These are phyloP conservation scores for Plantago major DNA, from an alignment of 257 asterid species.

Conservation along the genomic window DNA sequence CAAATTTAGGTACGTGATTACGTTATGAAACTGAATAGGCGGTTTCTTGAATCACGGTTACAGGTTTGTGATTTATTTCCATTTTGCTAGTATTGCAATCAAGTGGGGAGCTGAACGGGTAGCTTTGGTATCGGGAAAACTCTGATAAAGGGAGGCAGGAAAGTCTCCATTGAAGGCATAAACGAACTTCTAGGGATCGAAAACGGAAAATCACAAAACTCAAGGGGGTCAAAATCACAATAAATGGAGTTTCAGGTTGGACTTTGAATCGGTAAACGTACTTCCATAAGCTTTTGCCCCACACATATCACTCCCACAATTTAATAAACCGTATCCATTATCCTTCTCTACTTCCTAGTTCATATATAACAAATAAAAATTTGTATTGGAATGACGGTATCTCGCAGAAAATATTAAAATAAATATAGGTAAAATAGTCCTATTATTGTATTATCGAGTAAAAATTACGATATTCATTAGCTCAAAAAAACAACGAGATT, in stretches of 20 bases:
- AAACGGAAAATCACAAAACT: neutral
- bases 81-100: neutral
- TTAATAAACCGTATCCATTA: slow-evolving; percentile 13
- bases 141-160: neutral
- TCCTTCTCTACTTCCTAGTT: no score
- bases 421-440: no score
- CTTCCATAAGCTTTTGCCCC: slow-evolving; percentile 18
- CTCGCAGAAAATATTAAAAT: neutral
- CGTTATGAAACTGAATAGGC: no score
- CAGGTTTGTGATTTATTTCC: no score
- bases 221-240: slow-evolving; percentile 19
- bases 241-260: slow-evolving; percentile 20
- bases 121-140: neutral
- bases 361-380: no score
- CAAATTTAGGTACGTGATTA: no score
- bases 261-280: slow-evolving; percentile 38
- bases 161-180: neutral
- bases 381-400: no score
- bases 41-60: no score
- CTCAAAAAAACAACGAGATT: no score
- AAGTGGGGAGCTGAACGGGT: neutral
- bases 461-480: no score
- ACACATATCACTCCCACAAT: slow-evolving; percentile 18
- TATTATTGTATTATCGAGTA: no score
- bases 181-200: neutral